These are phyloP conservation scores for Turnera subulata DNA, from an alignment of 345 rosid species.

Conservation along the genomic window DNA sequence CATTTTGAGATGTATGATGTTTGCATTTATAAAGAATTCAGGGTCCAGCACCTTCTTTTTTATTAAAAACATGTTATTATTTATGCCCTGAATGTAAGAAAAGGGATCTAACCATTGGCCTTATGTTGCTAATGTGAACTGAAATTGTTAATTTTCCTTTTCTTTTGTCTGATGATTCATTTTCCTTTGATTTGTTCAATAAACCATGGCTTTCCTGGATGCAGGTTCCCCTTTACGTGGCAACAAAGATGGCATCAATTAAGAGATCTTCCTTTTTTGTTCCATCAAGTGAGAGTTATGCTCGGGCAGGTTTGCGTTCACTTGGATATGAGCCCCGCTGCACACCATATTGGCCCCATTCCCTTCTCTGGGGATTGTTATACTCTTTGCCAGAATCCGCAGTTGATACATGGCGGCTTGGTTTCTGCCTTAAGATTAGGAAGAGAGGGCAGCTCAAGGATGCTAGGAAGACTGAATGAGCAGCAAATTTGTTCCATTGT, in stretches of 20 bases:
- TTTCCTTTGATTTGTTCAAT: not conserved
- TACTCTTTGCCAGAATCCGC: slow-evolving; percentile 43
- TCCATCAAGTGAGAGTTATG: slow-evolving; percentile 68
- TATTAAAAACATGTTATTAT: too few relatives aligned
- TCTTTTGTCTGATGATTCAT: not conserved
- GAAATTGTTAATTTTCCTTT: too few relatives aligned
- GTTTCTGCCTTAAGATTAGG: slow-evolving; percentile 48
- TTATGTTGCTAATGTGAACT: too few relatives aligned
- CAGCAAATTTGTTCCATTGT: too few relatives aligned
- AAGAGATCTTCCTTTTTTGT: slow-evolving; percentile 68
- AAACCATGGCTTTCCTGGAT: slow-evolving; percentile 8
- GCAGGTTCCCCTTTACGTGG: slow-evolving; percentile 77
- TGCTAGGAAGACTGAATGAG: slow-evolving; percentile 53
- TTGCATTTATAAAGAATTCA: too few relatives aligned
- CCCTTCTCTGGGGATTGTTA: slow-evolving; percentile 54
- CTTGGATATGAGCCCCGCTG: slow-evolving; percentile 69
- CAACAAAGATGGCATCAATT: slow-evolving; percentile 80
- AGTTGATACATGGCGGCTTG: slow-evolving; percentile 47
- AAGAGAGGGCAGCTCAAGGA: slow-evolving; percentile 71
- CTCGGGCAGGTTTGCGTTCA: slow-evolving; percentile 54
- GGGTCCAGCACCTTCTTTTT: too few relatives aligned
- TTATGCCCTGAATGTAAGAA: too few relatives aligned
- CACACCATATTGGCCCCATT: slow-evolving; percentile 83
- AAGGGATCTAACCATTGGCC: too few relatives aligned
- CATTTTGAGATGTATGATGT: too few relatives aligned